Evolutionary conservation across 768 basidiomycete species (phyloP).

Genomic region (Calocybe indica): DNA sequence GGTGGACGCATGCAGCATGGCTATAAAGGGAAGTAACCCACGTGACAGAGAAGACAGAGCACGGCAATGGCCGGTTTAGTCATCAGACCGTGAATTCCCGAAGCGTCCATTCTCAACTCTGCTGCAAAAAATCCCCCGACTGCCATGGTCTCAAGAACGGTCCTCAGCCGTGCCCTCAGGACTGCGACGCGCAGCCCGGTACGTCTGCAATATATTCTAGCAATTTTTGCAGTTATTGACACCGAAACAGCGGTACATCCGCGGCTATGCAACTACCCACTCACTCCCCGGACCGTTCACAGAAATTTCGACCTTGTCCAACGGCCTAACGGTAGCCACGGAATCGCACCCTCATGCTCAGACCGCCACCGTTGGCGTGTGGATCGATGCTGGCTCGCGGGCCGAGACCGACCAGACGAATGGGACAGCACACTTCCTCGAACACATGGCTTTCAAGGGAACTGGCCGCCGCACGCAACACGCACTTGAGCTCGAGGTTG

Average conservation of each 20-base stretch:
- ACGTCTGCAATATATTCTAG: neutral
- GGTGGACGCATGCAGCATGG: conserved; percentile 30
- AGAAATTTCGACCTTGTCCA: conserved; percentile 86
- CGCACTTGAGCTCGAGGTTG: conserved; percentile 91
- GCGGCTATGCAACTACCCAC: conserved; percentile 71
- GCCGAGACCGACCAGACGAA: conserved; percentile 94
- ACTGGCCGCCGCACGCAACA: conserved; percentile 86
- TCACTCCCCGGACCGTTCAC: conserved; percentile 70
- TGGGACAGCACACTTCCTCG: conserved; percentile 97
- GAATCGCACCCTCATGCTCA: conserved; percentile 86
- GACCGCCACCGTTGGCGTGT: conserved; percentile 98
- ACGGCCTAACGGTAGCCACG: conserved; percentile 93
- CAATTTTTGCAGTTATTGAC: neutral
- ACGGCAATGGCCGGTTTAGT: neutral
- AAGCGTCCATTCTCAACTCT: neutral
- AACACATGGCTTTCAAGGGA: conserved; percentile 98
- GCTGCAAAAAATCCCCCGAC: conserved; percentile 3
- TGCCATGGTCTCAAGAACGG: conserved; percentile 24
- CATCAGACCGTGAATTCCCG: neutral
- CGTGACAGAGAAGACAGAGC: neutral
- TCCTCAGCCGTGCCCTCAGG: conserved; percentile 21
- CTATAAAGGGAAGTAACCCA: neutral
- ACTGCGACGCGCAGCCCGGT: conserved; percentile 16
- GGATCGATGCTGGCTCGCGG: conserved; percentile 97
- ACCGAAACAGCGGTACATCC: conserved; percentile 23